A percentile compares a stretch with the other conserved stretches of the same genome.
Evolutionary conservation across 129 eudicot genomes (phyloP).

Genomic region (Escallonia rubra): DNA sequence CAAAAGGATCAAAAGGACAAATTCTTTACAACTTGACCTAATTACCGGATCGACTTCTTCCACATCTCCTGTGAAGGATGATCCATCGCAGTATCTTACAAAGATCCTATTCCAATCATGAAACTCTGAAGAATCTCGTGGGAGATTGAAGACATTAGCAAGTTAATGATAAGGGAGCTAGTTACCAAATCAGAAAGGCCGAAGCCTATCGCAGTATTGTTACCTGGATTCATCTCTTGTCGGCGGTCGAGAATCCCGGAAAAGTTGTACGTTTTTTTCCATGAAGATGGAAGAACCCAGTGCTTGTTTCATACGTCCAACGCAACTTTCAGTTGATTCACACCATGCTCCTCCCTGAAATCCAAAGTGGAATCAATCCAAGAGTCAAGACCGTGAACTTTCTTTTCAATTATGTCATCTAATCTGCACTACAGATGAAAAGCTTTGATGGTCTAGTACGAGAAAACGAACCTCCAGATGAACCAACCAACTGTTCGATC

Average conservation of each 20-base stretch:
- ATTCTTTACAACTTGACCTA: neutral
- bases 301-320: constrained; percentile 29
- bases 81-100: constrained; percentile 57
- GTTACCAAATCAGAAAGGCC: neutral
- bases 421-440: too few species aligned
- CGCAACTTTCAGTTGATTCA: constrained; percentile 42
- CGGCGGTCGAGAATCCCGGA: constrained; percentile 46
- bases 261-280: constrained; percentile 29
- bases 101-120: constrained; percentile 66
- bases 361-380: neutral
- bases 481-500: constrained; percentile 46
- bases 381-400: neutral
- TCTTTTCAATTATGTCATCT: too few species aligned
- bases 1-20: too few species aligned
- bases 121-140: constrained; percentile 30
- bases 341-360: constrained; percentile 61
- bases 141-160: neutral
- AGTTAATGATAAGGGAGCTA: neutral
- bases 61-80: constrained; percentile 59
- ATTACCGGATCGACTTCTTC: constrained; percentile 47
- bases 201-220: neutral
- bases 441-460: neutral
- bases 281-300: constrained; percentile 49
- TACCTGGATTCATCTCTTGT: constrained; percentile 46
- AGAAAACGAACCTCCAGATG: constrained; percentile 43